Evolutionary conservation across 345 rosid species (phyloP), one percentile per base, ranked within the genome.

Genomic region (Acer saccharum): DNA sequence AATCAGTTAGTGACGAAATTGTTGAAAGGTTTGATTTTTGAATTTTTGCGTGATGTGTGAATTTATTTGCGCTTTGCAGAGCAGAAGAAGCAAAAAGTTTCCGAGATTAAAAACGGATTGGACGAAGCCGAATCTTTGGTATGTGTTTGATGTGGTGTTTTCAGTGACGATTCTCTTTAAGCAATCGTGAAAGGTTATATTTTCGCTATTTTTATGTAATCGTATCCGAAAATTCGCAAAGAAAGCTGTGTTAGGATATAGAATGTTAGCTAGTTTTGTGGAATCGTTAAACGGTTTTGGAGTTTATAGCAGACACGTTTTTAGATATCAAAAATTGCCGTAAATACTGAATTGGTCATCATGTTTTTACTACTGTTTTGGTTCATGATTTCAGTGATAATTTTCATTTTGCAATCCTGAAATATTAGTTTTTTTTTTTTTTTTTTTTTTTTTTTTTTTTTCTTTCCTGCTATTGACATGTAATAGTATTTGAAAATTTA

Each of bases 121-220:
- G 97, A 91, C 50, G 90, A 90, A 81, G 98, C 96, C 46, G 97
- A 94, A 79, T 77, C 87, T 67, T 81, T 92, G 96, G 98, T 94
- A 86, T 64, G 58, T 71, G 67, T 17, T 65, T 20, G 27, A 50
- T 61, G 7, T 48, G 21, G 21, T 54, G 11, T 17, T 57, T 29
- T 60, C 55, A 50, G 17, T 50, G 55, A 50, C 46, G 10, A 46
- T 54, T 17, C n/a, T 54, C 58, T 54, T 16, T 16, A 13, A 4
- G 64, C 64, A 3, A 20, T 60, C 12, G 2, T 60, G 10, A 60
- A 60, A n/a, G 2, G 3, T 18, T 60, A 10, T 12, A 16, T 60
- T n/a, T 71, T 57, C 10, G 11, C 10, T 57, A 7, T 20, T 72
- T 29, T 57, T 2, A 41, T 57, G 21, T 23, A 54, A 20, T 46